Evolutionary conservation across 2,329 filamentous ascomycete genomes (phyloP).

Genomic region (Phaeophleospora eucalypticola): DNA sequence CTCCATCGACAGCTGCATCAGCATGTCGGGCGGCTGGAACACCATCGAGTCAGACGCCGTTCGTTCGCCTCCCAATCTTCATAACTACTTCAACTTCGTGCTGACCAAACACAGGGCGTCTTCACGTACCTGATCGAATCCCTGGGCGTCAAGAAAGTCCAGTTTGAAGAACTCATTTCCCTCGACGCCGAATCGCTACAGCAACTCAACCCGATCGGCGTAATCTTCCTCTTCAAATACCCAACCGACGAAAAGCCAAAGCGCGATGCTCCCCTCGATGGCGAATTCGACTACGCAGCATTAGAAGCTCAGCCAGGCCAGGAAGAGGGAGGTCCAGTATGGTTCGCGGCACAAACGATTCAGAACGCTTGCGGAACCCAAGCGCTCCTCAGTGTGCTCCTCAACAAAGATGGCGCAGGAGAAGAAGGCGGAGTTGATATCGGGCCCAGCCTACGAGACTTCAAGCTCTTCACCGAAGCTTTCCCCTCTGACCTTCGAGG

Average conservation of each 20-base stretch:
- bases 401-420: constrained; percentile 64
- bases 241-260: constrained; percentile 64
- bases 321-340: constrained; percentile 52
- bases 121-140: constrained; percentile 94
- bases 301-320: constrained; percentile 35
- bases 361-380: constrained; percentile 98
- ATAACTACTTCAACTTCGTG: neutral
- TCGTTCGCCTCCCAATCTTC: constrained; percentile 36
- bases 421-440: constrained; percentile 58
- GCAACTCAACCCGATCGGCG: constrained; percentile 59
- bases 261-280: constrained; percentile 66
- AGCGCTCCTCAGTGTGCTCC: constrained; percentile 81
- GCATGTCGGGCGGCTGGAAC: constrained; percentile 72
- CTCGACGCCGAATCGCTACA: constrained; percentile 73
- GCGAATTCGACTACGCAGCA: constrained; percentile 71
- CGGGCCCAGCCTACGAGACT: constrained; percentile 66
- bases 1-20: neutral
- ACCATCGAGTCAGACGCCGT: constrained; percentile 97
- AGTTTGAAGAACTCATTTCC: constrained; percentile 93
- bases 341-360: constrained; percentile 96
- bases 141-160: constrained; percentile 86
- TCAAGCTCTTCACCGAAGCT: constrained; percentile 82
- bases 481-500: constrained; percentile 64
- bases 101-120: constrained; percentile 61
- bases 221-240: constrained; percentile 99